Conservation (phyloP, 345 rosid species). For the Aethionema arabicum region DNA sequence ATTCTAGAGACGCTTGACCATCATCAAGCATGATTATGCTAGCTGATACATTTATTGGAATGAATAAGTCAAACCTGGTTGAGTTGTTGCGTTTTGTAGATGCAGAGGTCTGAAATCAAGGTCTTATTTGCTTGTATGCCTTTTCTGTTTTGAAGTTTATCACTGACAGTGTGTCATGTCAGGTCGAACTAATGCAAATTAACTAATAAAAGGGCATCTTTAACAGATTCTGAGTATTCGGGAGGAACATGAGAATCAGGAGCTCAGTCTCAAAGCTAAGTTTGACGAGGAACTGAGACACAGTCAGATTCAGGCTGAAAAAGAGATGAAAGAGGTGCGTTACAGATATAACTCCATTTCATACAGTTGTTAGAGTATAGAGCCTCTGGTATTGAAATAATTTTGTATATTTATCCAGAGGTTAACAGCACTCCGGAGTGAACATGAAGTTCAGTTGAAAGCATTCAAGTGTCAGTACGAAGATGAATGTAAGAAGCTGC, state of each 20-base stretch:
- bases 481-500: slow-evolving; percentile 68
- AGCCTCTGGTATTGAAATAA: slow-evolving; percentile 2
- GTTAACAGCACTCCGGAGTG: slow-evolving; percentile 53
- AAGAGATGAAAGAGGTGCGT: slow-evolving; percentile 63
- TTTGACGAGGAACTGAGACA: slow-evolving; percentile 65
- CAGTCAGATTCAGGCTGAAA: slow-evolving; percentile 66
- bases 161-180: slow-evolving; percentile 2
- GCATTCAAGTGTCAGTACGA: slow-evolving; percentile 67
- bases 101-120: slow-evolving; percentile 6
- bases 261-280: slow-evolving; percentile 55
- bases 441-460: slow-evolving; percentile 73
- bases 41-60: slow-evolving; percentile 1
- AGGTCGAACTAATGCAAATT: slow-evolving; percentile 2
- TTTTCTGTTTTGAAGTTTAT: slow-evolving; percentile 4
- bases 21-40: slow-evolving; percentile 56
- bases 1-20: slow-evolving; percentile 15
- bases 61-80: neutral
- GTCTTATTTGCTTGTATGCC: neutral
- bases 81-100: slow-evolving; percentile 5
- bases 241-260: slow-evolving; percentile 59
- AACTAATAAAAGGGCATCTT: slow-evolving; percentile 38
- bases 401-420: slow-evolving; percentile 43
- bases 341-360: neutral
- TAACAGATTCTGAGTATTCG: slow-evolving; percentile 51
- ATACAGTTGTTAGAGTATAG: slow-evolving; percentile 13